phyloP scores from a whole-genome alignment of 441 rosid species.

The Mallotus repandus region DNA sequence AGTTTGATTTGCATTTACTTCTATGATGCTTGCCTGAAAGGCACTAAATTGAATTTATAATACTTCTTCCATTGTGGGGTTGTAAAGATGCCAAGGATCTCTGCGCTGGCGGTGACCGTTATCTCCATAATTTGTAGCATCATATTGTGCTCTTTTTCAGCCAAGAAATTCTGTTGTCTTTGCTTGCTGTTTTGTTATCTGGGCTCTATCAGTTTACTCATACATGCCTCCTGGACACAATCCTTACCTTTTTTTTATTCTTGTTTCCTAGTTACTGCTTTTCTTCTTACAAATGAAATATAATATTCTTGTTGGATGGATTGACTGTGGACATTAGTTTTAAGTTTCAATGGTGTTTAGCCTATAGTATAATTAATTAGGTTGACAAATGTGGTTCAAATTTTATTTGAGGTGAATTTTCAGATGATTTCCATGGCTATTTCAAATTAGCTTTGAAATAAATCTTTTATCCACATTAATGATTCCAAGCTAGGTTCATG shows the following conservation, averaged over 20 bases:
- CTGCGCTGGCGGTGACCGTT: neutral
- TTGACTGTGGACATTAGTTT: too few species aligned
- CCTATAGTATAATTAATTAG: neutral
- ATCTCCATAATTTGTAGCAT: too few species aligned
- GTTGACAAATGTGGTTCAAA: neutral
- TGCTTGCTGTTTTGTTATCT: neutral
- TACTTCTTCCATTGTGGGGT: neutral
- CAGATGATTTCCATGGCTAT: neutral
- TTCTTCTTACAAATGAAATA: neutral
- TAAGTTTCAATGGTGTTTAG: too few species aligned
- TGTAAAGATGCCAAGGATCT: too few species aligned
- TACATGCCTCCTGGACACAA: too few species aligned
- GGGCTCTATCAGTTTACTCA: neutral
- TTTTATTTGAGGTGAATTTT: neutral
- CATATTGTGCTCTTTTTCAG: neutral
- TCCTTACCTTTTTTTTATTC: neutral
- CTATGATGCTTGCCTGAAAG: neutral
- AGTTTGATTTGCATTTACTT: neutral
- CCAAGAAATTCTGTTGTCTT: neutral
- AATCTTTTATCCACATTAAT: neutral
- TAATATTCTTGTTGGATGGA: too few species aligned
- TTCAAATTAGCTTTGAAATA: neutral
- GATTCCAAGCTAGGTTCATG: neutral
- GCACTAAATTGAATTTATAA: neutral
- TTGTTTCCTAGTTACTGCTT: neutral